phyloP scores from a whole-genome alignment of 495 filamentous ascomycete species.

The Neurospora tetrasperma region DNA sequence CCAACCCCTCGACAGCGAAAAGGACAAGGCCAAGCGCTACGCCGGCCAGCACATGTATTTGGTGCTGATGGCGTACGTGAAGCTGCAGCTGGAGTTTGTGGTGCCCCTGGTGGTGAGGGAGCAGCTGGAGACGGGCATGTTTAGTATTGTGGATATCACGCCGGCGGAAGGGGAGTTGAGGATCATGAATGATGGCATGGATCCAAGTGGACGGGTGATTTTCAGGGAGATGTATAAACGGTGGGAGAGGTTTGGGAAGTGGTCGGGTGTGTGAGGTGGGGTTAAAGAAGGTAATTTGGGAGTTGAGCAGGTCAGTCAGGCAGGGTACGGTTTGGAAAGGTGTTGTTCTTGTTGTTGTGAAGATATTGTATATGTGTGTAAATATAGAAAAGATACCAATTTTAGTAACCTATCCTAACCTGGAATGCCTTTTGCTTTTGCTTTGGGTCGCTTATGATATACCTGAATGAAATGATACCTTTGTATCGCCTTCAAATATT shows the following conservation, averaged over 20 bases:
- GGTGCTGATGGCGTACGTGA: slow-evolving; percentile 61
- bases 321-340: background rate
- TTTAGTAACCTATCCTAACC: background rate
- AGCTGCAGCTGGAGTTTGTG: slow-evolving; percentile 46
- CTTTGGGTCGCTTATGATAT: background rate
- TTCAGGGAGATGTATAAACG: slow-evolving; percentile 63
- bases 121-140: slow-evolving; percentile 60
- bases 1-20: slow-evolving; percentile 54
- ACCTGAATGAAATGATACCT: background rate
- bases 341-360: too few relatives aligned
- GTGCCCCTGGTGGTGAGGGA: slow-evolving; percentile 49
- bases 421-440: background rate
- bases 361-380: background rate
- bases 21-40: slow-evolving; percentile 62
- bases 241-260: slow-evolving; percentile 59
- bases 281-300: background rate
- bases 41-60: slow-evolving; percentile 67
- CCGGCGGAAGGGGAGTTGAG: slow-evolving; percentile 47
- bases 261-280: slow-evolving; percentile 42
- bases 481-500: background rate
- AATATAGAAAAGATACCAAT: background rate
- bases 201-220: slow-evolving; percentile 55
- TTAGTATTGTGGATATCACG: slow-evolving; percentile 60
- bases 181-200: slow-evolving; percentile 59
- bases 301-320: background rate